Base-by-base conservation (phyloP, 2,329 filamentous ascomycete genomes). In the Xylariaceae sp. region DNA sequence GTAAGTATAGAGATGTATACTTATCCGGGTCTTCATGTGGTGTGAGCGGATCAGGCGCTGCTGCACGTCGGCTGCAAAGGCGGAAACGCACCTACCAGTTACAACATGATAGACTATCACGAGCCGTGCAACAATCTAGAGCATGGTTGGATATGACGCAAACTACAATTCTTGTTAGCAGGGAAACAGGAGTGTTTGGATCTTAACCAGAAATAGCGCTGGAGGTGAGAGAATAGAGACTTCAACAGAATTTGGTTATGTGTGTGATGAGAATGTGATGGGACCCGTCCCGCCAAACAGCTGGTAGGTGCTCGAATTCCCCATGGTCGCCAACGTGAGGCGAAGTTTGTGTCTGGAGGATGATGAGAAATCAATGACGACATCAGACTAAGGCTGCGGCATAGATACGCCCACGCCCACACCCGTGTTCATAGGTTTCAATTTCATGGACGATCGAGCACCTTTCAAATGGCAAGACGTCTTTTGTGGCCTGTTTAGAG, bases 221-320 rank as follows among this genome's bases (percentile, higher is more conserved):
- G 22, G 7, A 7, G 22, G 4, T 28, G 22, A 28, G 22, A 7
- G 7, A 4, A 7, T 5, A 7, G 7, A 7, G 7, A 28, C 22
- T 28, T 28, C 22, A 28, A 28, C 22, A 28, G 22, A 28, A 28
- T 28, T 4, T 28, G 4, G 22, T 28, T 4, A 28, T 7, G 7
- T 28, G 22, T 28, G 39, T 45, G 33, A 45, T 42, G 19, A 45
- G 33, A 34, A 34, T 43, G 43, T 53, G 47, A 47, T 13, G 31
- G 28, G 34, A 42, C 39, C 42, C 48, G 11, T n/a, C 19, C n/a
- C 5, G 9, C 17, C 34, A 16, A 34, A 17, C 19, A 34, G 22
- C 22, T 28, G 7, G 22, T 28, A 17, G n/a, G 33, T 45, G 39
- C 9, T 28, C 22, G 13, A 40, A 48, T 43, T 48, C 40, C 40